Evolutionary conservation across 305 asterid genomes (phyloP), one percentile per base, ranked within the genome.

Genomic region (Coffea humblotiana): DNA sequence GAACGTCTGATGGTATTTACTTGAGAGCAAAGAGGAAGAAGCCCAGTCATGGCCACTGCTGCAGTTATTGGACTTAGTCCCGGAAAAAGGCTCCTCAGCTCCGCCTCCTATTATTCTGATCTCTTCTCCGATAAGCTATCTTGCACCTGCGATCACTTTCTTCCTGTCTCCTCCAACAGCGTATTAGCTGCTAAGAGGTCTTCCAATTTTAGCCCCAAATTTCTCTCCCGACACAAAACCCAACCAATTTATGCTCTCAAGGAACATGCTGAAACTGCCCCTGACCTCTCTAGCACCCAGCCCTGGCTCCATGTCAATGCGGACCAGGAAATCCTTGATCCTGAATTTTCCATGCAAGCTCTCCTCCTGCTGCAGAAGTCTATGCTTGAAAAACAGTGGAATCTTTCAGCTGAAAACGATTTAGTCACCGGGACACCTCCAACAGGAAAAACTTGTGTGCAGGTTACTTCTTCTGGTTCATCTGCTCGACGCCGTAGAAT

Each of bases 301-400:
- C 82, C 89, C 43, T 83, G 88, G 88, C 81, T 71, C 77, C 84
- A 75, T 45, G 52, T 78, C 81, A 71, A 75, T 45, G 52, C 76
- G 68, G 77, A 72, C 29, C 87, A 86, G 21, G 91, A 83, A 64
- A 64, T 64, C 73, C 27, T 79, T 0, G 89, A 90, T 54, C 82
- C 84, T 21, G 93, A 88, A 35, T 61, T 61, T 76, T 80, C 84
- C 37, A 88, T 92, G 51, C 97, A 94, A 79, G 95, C 95, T 61
- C 83, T 94, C 78, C 97, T 96, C 82, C 88, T 94, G 71, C 85
- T 92, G 85, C 99, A 92, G 66, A 96, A 94, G 83, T 94, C 95
- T 77, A 88, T 96, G 89, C 98, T 94, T 68, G 99, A 94, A 85
- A 91, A 94, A 87, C 99, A 96, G 86, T 96, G 97, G 97, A 92